Percentiles rank a stretch among this genome's conserved stretches.
Evolutionary conservation across 139 green algal species (phyloP).

Genomic region (Yamagishiella unicocca): DNA sequence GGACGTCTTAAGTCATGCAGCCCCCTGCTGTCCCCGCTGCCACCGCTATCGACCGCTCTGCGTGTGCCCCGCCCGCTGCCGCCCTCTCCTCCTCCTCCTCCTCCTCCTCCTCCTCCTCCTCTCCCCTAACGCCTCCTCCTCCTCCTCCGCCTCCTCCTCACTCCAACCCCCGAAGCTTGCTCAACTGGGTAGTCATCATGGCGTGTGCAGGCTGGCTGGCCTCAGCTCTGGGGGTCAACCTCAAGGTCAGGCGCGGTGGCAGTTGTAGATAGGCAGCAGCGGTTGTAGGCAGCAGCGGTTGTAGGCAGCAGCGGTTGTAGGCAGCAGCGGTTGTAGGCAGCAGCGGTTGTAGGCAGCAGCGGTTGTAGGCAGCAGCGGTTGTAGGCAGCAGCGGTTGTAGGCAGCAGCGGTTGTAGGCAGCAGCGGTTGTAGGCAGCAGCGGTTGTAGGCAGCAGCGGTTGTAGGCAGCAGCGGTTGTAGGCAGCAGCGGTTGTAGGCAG

Average conservation of each 20-base stretch:
- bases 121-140: neutral
- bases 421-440: no score
- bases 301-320: neutral
- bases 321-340: no score
- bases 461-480: no score
- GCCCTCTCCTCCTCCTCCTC: neutral
- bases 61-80: neutral
- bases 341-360: no score
- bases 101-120: neutral
- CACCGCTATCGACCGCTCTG: neutral
- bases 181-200: slow-evolving; percentile 49
- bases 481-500: no score
- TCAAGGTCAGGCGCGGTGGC: slow-evolving; percentile 11
- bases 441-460: no score
- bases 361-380: no score
- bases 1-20: no score
- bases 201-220: neutral
- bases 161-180: slow-evolving; percentile 14
- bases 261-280: neutral
- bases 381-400: no score
- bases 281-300: neutral
- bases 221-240: slow-evolving; percentile 29
- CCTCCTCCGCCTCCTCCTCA: neutral
- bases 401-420: no score
- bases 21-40: neutral